Base-by-base conservation (phyloP, 2,329 filamentous ascomycete genomes). In the Coniochaeta sp. region DNA sequence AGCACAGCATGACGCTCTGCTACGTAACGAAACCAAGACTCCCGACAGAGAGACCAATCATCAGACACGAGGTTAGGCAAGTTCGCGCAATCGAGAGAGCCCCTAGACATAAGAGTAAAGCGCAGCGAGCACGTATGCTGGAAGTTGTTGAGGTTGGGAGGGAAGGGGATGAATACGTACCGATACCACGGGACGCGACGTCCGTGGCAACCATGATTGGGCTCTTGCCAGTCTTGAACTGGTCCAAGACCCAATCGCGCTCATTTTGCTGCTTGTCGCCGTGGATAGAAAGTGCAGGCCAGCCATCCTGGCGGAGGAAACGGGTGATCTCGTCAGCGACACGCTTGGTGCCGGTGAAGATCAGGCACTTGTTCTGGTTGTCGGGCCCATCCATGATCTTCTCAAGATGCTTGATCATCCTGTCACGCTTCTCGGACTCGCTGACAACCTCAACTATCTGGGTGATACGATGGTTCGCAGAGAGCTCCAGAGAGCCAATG, bases 141-240 rank as follows among this genome's bases (percentile, higher is more conserved):
- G 80, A 81, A 79, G 78, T 81, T 81, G 82, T 78, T 31, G 11
- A 16, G 64, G 66, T 70, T 71, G 71, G 66, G 71, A 71, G 71
- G 69, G 72, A 72, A 77, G 76, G 77, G 76, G 79, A 79, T 79
- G 83, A 81, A 86, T 89, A 93, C 92, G 96, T 96, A 97, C 95
- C 95, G 81, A 99, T 97, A 91, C 95, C 95, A 93, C 95, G 95
- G 74, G 95, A 98, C 80, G 95, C 95, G 80, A 99, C 95, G 74
- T 98, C 95, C 67, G 95, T 99, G 80, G 95, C 95, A 81, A 99
- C 95, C 93, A 99, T 96, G 87, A 99, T 96, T 74, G 95, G 95
- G 81, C 92, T 96, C 84, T 98, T 97, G 80, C 92, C 93, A 67
- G 90, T 91, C 88, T 98, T 99, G 87, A 99, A 99, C 78, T 98